Percentiles rank a stretch among this genome's conserved stretches.
Evolutionary conservation across 495 filamentous ascomycete species (phyloP).

Genomic region (Penicillium canescens): DNA sequence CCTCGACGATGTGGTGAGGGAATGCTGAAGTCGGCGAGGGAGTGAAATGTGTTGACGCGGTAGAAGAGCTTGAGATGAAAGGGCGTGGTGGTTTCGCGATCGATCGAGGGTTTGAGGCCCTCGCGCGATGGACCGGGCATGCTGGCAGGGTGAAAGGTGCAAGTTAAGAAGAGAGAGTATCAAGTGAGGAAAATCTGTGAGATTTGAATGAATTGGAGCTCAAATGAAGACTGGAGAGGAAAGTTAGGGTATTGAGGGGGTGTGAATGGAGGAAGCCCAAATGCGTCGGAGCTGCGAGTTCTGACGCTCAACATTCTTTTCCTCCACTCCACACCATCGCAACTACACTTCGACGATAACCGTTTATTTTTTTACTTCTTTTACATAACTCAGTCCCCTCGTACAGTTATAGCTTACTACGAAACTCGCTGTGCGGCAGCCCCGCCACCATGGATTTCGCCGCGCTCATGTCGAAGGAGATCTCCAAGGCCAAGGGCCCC

Average conservation of each 20-base stretch:
- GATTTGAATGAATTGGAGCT: not conserved
- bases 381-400: not conserved
- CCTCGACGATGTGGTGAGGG: slow-evolving; percentile 20
- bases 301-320: slow-evolving; percentile 17
- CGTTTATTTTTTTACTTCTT: not conserved
- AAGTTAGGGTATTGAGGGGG: not conserved
- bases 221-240: not conserved
- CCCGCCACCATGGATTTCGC: slow-evolving; percentile 83
- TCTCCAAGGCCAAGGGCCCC: slow-evolving; percentile 69
- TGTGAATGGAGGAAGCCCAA: slow-evolving; percentile 10
- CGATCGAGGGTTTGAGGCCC: slow-evolving; percentile 35
- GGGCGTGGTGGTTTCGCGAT: slow-evolving; percentile 77
- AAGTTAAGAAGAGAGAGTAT: not conserved
- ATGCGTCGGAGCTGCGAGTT: slow-evolving; percentile 18
- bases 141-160: slow-evolving; percentile 5
- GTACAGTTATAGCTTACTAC: not conserved
- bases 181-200: not conserved
- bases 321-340: slow-evolving; percentile 2
- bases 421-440: not conserved
- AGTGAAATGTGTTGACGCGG: slow-evolving; percentile 68
- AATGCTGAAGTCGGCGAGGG: slow-evolving; percentile 39
- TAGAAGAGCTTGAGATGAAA: slow-evolving; percentile 94
- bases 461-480: slow-evolving; percentile 84
- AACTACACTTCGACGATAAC: not conserved
- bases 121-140: slow-evolving; percentile 33